These are phyloP conservation scores for Alectoria sarmentosa DNA, from an alignment of 495 filamentous ascomycete species.

Conservation along the genomic window DNA sequence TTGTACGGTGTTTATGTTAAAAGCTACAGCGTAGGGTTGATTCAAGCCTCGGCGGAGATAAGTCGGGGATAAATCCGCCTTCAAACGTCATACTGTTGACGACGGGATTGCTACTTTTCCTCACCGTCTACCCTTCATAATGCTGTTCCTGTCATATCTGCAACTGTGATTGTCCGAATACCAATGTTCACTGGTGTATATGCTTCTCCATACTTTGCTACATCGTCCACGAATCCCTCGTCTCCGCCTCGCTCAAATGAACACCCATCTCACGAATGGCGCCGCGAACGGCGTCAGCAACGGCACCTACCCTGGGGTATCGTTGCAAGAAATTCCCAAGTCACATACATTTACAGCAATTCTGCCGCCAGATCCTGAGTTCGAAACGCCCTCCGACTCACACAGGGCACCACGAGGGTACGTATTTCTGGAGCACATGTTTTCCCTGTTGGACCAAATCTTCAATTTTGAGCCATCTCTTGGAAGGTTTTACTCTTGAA, in stretches of 20 bases:
- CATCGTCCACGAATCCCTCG: slow-evolving; percentile 23
- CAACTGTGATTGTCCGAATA: slow-evolving; percentile 7
- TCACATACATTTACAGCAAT: slow-evolving; percentile 76
- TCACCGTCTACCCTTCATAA: background rate
- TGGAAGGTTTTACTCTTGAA: too few species aligned
- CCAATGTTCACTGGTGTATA: slow-evolving; percentile 22
- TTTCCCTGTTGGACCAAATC: too few species aligned
- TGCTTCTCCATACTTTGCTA: slow-evolving; percentile 36
- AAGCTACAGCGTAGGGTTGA: too few species aligned
- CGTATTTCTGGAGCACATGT: too few species aligned
- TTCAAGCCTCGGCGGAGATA: slow-evolving; percentile 8
- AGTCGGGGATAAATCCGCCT: slow-evolving; percentile 4
- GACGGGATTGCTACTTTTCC: background rate
- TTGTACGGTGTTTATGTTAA: too few species aligned
- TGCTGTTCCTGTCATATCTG: background rate
- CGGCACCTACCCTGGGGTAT: slow-evolving; percentile 28
- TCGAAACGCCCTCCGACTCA: slow-evolving; percentile 71
- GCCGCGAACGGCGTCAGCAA: slow-evolving; percentile 21
- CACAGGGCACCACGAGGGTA: slow-evolving; percentile 68
- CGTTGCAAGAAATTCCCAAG: slow-evolving; percentile 72
- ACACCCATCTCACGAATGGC: slow-evolving; percentile 43
- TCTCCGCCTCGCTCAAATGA: slow-evolving; percentile 44
- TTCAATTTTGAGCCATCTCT: too few species aligned
- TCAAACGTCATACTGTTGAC: slow-evolving; percentile 8
- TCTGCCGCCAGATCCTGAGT: slow-evolving; percentile 69